Conservation (phyloP, 2,329 filamentous ascomycete species). For the Sarocladium strictum region DNA sequence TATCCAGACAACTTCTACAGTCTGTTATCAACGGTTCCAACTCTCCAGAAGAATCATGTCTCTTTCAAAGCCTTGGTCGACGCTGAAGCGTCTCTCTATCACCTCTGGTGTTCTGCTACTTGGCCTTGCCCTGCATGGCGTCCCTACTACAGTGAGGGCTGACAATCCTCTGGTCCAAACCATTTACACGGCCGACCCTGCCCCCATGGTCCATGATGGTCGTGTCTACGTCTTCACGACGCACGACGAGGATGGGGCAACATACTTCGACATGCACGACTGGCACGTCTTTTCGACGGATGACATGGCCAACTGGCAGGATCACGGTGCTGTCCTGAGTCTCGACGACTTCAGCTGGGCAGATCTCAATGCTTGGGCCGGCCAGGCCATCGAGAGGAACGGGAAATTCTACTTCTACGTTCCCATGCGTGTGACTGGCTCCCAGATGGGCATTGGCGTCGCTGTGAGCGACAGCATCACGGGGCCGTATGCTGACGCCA, state of each 20-base stretch:
- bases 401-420: constrained; percentile 28
- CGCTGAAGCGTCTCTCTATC: background rate
- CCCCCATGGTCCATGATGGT: constrained; percentile 21
- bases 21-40: no score
- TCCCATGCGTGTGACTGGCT: constrained; percentile 15
- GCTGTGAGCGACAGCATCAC: constrained; percentile 21
- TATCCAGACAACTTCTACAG: no score
- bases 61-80: background rate
- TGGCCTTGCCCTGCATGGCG: background rate
- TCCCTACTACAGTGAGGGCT: background rate
- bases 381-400: constrained; percentile 23
- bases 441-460: constrained; percentile 23
- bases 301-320: constrained; percentile 29
- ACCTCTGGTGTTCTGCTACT: background rate
- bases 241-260: constrained; percentile 23
- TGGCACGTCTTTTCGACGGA: constrained; percentile 26
- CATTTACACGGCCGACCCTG: constrained; percentile 18
- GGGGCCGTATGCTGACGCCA: constrained; percentile 23
- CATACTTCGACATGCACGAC: constrained; percentile 21
- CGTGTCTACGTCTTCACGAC: constrained; percentile 24
- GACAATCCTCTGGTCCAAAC: constrained; percentile 11
- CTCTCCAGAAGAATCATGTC: background rate
- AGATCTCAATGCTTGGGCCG: constrained; percentile 26
- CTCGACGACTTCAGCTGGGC: constrained; percentile 27
- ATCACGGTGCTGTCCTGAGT: constrained; percentile 19